Percentiles rank a stretch among this genome's conserved stretches.
Evolutionary conservation across 768 basidiomycete species (phyloP).

Genomic region (Tricholoma sp.): DNA sequence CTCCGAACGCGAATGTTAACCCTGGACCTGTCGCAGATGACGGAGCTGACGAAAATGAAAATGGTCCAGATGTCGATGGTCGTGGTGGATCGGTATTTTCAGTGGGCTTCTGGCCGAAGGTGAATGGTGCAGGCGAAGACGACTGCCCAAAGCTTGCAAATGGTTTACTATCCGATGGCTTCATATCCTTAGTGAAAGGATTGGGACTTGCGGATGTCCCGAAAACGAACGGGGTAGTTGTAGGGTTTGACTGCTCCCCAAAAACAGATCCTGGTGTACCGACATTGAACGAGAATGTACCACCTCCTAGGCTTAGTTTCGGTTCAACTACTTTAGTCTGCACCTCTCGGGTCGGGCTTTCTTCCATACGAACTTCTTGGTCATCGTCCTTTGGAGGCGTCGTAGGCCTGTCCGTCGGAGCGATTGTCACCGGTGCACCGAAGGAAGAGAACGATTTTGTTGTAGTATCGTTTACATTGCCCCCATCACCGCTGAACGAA

Average conservation of each 20-base stretch:
- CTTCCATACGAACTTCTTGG: conserved; percentile 75
- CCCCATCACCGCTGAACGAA: conserved; percentile 44
- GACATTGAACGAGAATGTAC: conserved; percentile 46
- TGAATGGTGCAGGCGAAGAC: conserved; percentile 33
- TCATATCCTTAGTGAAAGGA: conserved; percentile 46
- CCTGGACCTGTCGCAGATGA: conserved; percentile 33
- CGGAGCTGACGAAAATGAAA: conserved; percentile 42
- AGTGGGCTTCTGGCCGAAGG: conserved; percentile 39
- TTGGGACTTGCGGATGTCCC: conserved; percentile 33
- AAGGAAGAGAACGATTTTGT: conserved; percentile 52
- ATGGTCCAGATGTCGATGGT: conserved; percentile 36
- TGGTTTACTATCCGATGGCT: conserved; percentile 39
- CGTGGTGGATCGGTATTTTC: conserved; percentile 32
- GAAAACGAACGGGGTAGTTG: conserved; percentile 36
- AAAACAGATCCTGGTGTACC: conserved; percentile 25
- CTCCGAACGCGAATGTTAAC: conserved; percentile 43
- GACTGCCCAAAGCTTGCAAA: conserved; percentile 47
- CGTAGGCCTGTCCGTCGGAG: conserved; percentile 40
- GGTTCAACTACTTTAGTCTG: conserved; percentile 32
- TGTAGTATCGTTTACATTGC: conserved; percentile 36
- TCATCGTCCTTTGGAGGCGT: conserved; percentile 64
- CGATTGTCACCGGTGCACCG: conserved; percentile 29
- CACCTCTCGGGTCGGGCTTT: conserved; percentile 69
- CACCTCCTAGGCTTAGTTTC: conserved; percentile 32
- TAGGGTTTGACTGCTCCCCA: conserved; percentile 19